Conservation (phyloP, 345 rosid species). For the Heritiera fomes region DNA sequence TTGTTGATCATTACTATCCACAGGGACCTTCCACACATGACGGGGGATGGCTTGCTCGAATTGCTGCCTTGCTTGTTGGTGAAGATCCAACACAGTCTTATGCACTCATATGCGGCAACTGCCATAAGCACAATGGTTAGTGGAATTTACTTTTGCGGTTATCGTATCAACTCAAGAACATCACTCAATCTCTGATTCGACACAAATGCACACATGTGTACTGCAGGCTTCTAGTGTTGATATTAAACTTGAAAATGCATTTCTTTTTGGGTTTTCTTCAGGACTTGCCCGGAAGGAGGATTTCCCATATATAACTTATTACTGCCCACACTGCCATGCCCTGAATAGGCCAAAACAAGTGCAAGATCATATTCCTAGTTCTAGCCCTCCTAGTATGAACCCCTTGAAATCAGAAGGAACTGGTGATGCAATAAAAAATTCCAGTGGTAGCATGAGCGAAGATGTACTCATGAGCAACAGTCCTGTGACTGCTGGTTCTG, state of each 20-base stretch:
- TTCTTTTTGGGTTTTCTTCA: slow-evolving; percentile 24
- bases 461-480: neutral
- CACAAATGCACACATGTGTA: neutral
- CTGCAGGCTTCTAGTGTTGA: neutral
- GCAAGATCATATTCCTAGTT: slow-evolving; percentile 38
- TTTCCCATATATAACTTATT: slow-evolving; percentile 71
- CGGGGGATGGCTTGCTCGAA: slow-evolving; percentile 86
- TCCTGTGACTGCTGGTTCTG: neutral
- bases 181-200: neutral
- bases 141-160: slow-evolving; percentile 3
- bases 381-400: slow-evolving; percentile 32
- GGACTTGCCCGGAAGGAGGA: slow-evolving; percentile 93
- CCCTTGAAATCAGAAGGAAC: slow-evolving; percentile 24
- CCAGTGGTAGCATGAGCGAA: slow-evolving; percentile 16
- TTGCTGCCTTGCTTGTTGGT: slow-evolving; percentile 94
- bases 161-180: too few species aligned
- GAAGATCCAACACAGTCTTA: slow-evolving; percentile 93
- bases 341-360: slow-evolving; percentile 67
- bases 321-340: slow-evolving; percentile 88
- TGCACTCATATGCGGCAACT: slow-evolving; percentile 93
- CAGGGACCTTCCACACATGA: slow-evolving; percentile 53
- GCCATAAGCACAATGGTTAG: slow-evolving; percentile 96
- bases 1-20: slow-evolving; percentile 64
- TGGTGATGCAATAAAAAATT: slow-evolving; percentile 29
- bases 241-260: neutral